Base-by-base conservation (phyloP, 2,329 filamentous ascomycete genomes). In the Ceratocystis smalleyi region DNA sequence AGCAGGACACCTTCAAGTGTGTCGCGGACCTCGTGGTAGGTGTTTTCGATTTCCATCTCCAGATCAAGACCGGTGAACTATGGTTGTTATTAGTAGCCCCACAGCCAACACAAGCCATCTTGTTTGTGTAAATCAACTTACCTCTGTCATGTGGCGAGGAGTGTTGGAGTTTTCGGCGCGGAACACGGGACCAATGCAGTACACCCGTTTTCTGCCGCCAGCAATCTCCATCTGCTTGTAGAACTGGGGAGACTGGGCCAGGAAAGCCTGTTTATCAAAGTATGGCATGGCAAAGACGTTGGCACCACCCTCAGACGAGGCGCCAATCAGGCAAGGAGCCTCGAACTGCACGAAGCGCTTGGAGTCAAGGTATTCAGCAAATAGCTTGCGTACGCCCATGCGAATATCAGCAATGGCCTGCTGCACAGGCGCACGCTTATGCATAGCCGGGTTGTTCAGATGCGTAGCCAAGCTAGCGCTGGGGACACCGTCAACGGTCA, bases 281-380 rank as follows among this genome's bases (percentile, higher is more conserved):
- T 97, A 97, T 54, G 86, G 85, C 69, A 97, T 79, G 70, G 86
- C 81, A 75, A 99, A 97, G 49, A 97, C 92, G 72, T 92, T 95
- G 69, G 85, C 85, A 68, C 94, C 94, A 70, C 94, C 92, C 77
- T 99, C 94, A 3, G 90, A 94, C 3, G 94, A 88, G 15, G 92
- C 88, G 61, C 87, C 91, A 64, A 95, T 89, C 54, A 99, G 79
- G 74, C 91, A 92, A 8, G 94, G 91, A 1, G 91, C 88, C 73
- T 96, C 89, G 71, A 96, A 91, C 74, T 89, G 83, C 68, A 86
- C 84, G 74, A 96, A 95, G 63, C 84, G 83, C 66, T 82, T 82
- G 68, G 82, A 79, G 67, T 86, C 80, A 69, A 96, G 85, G 74
- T 91, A 97, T 69, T 91, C 85, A 66, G 81, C 78, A 75, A 95